Conservation (phyloP, 177 flowering plant genomes). For the Vitis hybrid region DNA sequence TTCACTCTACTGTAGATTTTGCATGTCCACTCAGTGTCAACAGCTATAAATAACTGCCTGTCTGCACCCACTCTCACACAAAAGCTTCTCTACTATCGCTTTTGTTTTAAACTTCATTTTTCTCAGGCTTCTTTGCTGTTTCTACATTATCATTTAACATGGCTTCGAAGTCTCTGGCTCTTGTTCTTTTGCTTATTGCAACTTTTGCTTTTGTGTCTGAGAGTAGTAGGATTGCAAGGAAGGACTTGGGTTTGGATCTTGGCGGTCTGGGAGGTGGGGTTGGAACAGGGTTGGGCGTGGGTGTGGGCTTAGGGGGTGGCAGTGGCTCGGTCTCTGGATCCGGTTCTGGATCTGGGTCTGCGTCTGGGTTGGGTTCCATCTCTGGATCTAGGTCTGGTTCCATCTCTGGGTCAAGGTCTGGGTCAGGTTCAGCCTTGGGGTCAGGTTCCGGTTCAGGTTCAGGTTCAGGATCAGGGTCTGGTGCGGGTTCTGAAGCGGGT, state of each 20-base stretch:
- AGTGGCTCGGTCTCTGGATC: conserved; percentile 21
- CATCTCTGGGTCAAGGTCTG: too few species aligned
- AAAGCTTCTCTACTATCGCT: too few species aligned
- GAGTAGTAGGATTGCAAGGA: conserved; percentile 23
- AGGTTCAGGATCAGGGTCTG: conserved; percentile 22
- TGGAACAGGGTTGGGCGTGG: conserved; percentile 15
- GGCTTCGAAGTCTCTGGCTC: too few species aligned
- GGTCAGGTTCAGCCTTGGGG: conserved; percentile 9
- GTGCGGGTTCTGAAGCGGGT: conserved; percentile 20
- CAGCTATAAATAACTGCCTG: too few species aligned
- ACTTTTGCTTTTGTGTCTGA: too few species aligned
- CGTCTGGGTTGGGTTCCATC: conserved; percentile 32
- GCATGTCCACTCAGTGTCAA: too few species aligned
- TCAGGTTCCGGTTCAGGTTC: conserved; percentile 12
- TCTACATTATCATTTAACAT: too few species aligned
- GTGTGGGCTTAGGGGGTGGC: conserved; percentile 15
- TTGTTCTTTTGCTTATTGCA: too few species aligned
- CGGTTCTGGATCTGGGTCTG: conserved; percentile 30
- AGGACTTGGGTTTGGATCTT: conserved; percentile 35
- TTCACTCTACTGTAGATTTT: too few species aligned
- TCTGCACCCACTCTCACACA: too few species aligned
- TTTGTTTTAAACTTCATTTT: too few species aligned
- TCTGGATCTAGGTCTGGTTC: conserved; percentile 17
- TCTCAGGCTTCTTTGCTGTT: too few species aligned
- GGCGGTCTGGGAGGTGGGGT: conserved; percentile 26